Percentiles rank a stretch among this genome's conserved stretches.
phyloP scores from a whole-genome alignment of 352 stramenopile species.

The Globisporangium sylvaticum region DNA sequence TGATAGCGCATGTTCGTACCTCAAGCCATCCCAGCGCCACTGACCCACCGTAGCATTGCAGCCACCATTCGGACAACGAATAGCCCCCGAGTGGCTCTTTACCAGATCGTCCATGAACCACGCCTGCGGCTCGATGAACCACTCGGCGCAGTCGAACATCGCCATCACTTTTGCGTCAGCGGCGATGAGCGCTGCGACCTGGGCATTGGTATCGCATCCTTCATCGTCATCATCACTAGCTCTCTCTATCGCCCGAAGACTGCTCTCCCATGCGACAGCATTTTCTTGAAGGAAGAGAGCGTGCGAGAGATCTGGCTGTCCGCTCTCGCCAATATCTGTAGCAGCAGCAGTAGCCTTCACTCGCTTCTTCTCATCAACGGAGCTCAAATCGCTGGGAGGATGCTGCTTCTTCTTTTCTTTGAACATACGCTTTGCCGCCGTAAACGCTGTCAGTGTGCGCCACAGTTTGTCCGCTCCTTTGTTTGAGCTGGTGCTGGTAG shows the following conservation, averaged over 20 bases:
- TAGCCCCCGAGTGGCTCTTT: slow-evolving; percentile 20
- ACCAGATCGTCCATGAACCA: slow-evolving; percentile 36
- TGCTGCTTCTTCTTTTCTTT: slow-evolving; percentile 21
- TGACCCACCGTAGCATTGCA: slow-evolving; percentile 40
- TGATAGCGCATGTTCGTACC: slow-evolving; percentile 17
- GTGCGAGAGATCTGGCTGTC: background rate
- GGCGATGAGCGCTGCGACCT: slow-evolving; percentile 29
- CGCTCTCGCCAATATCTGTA: background rate
- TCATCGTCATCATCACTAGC: slow-evolving; percentile 17
- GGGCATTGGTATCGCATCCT: slow-evolving; percentile 8
- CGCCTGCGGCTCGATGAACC: slow-evolving; percentile 45
- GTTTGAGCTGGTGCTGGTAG: slow-evolving; percentile 15
- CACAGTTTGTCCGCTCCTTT: slow-evolving; percentile 29
- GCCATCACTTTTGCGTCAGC: slow-evolving; percentile 29
- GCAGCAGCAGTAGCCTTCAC: slow-evolving; percentile 1
- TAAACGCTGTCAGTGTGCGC: slow-evolving; percentile 39
- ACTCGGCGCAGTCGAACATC: slow-evolving; percentile 29
- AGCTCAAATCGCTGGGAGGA: background rate
- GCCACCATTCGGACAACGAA: slow-evolving; percentile 38
- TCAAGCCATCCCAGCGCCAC: slow-evolving; percentile 49
- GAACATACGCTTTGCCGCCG: slow-evolving; percentile 24
- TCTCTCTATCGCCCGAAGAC: slow-evolving; percentile 25
- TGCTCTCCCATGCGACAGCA: slow-evolving; percentile 29
- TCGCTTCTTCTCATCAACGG: slow-evolving; percentile 5
- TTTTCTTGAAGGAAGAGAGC: slow-evolving; percentile 20